A percentile compares a stretch with the other conserved stretches of the same genome.
Evolutionary conservation across 306 rosid genomes (phyloP).

Genomic region (Luffa acutangula): DNA sequence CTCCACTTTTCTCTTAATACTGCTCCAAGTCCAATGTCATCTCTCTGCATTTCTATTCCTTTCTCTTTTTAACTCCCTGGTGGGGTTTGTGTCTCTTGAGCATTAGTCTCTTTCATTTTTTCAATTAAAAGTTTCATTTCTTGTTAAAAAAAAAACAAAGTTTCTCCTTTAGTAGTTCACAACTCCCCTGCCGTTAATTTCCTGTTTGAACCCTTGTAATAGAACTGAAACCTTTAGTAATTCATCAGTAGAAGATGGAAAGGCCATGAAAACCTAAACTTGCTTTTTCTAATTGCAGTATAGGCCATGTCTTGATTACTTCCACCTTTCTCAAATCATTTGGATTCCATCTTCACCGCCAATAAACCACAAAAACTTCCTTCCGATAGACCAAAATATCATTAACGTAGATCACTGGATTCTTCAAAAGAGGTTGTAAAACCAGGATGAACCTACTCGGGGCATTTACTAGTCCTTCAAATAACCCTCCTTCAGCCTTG

Average conservation of each 20-base stretch:
- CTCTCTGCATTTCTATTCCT: neutral
- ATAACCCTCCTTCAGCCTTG: neutral
- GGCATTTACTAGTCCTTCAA: neutral
- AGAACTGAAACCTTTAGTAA: neutral
- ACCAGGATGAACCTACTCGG: neutral
- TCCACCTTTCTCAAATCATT: neutral
- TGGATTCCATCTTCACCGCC: neutral
- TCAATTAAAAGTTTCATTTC: too few species aligned
- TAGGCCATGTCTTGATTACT: neutral
- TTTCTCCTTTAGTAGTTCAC: neutral
- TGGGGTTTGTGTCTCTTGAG: too few species aligned
- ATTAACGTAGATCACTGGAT: neutral
- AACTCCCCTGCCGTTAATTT: neutral
- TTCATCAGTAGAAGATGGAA: neutral
- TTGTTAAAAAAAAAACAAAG: neutral
- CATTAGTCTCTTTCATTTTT: too few species aligned
- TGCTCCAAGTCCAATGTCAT: neutral
- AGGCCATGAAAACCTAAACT: neutral
- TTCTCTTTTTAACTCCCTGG: too few species aligned
- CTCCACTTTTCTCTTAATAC: neutral
- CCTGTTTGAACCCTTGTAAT: neutral
- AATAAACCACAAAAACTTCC: neutral
- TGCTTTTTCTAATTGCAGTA: neutral
- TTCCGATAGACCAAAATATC: neutral
- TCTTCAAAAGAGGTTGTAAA: neutral